These are phyloP conservation scores for Ceratocystiopsis sp. DNA, from an alignment of 2,329 filamentous ascomycete genomes.

Conservation along the genomic window DNA sequence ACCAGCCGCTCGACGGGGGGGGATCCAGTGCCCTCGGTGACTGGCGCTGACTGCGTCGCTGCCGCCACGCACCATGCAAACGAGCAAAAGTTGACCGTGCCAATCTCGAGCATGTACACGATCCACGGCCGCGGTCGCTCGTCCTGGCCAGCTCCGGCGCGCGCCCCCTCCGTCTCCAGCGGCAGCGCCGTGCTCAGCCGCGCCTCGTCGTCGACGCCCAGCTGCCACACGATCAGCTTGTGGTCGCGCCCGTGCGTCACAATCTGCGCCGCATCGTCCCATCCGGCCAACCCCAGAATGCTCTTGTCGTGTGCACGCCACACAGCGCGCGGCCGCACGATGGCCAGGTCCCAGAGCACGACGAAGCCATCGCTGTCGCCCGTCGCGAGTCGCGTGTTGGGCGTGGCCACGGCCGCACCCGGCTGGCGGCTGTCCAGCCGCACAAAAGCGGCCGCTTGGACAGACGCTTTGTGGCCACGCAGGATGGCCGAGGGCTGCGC, in stretches of 20 bases:
- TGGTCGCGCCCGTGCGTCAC: conserved; percentile 81
- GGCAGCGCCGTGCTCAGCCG: conserved; percentile 53
- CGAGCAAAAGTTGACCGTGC: conserved; percentile 88
- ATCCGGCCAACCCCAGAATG: conserved; percentile 57
- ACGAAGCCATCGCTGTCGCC: conserved; percentile 86
- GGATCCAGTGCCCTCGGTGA: background rate
- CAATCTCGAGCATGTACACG: conserved; percentile 68
- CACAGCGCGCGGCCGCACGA: conserved; percentile 63
- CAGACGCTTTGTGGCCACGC: conserved; percentile 66
- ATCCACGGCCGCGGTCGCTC: conserved; percentile 58
- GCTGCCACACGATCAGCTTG: conserved; percentile 69
- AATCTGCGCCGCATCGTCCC: conserved; percentile 49
- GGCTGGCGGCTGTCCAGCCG: conserved; percentile 1
- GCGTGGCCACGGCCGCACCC: conserved; percentile 19
- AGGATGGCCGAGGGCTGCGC: conserved; percentile 45
- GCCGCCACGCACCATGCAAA: conserved; percentile 42
- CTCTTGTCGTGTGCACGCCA: conserved; percentile 74
- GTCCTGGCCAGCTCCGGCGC: conserved; percentile 14
- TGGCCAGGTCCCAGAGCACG: conserved; percentile 68
- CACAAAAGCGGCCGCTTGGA: conserved; percentile 20
- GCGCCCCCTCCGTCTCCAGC: conserved; percentile 33
- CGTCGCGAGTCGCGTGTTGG: conserved; percentile 65
- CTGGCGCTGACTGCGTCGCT: background rate
- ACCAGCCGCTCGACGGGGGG: conserved; percentile 27
- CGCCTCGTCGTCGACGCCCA: conserved; percentile 42